Conservation (phyloP, 2,329 filamentous ascomycete species). For the Kalmusia sp. region DNA sequence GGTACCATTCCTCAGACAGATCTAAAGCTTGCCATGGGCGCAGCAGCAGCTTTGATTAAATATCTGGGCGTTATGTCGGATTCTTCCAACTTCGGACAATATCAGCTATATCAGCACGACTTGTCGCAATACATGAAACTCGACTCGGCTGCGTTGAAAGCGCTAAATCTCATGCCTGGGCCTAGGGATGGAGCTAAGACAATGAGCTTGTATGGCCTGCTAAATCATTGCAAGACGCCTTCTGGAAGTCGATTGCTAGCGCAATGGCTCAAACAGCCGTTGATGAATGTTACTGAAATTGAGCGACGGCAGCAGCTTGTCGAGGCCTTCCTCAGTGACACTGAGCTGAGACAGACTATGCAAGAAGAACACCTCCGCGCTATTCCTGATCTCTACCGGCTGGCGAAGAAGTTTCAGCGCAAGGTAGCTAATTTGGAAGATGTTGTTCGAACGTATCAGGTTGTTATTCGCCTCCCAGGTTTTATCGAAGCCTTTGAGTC, state of each 20-base stretch:
- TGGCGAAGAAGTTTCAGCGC: slow-evolving; percentile 94
- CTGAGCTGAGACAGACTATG: slow-evolving; percentile 91
- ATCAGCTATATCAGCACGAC: slow-evolving; percentile 96
- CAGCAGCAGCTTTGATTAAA: slow-evolving; percentile 90
- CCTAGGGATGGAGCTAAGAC: slow-evolving; percentile 93
- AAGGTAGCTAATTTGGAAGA: slow-evolving; percentile 92
- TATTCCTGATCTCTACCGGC: slow-evolving; percentile 90
- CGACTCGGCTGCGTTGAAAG: slow-evolving; percentile 91
- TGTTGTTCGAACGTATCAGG: slow-evolving; percentile 93
- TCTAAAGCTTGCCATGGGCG: slow-evolving; percentile 93
- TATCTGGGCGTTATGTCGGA: slow-evolving; percentile 92
- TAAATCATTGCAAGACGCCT: slow-evolving; percentile 98
- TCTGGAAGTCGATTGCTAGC: slow-evolving; percentile 87
- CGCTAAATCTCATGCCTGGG: slow-evolving; percentile 96
- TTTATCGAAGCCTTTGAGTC: slow-evolving; percentile 89
- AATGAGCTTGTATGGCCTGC: slow-evolving; percentile 92
- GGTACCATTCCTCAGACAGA: slow-evolving; percentile 87
- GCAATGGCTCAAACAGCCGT: slow-evolving; percentile 96
- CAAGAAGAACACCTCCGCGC: slow-evolving; percentile 94
- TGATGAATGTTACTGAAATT: slow-evolving; percentile 91
- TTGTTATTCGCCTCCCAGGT: slow-evolving; percentile 87
- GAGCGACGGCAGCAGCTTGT: slow-evolving; percentile 92
- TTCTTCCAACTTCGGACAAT: slow-evolving; percentile 94
- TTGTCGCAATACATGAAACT: slow-evolving; percentile 98
- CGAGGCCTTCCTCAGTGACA: slow-evolving; percentile 92